These are phyloP conservation scores for Penicillium samsonianum DNA, from an alignment of 495 filamentous ascomycete genomes.

Conservation along the genomic window DNA sequence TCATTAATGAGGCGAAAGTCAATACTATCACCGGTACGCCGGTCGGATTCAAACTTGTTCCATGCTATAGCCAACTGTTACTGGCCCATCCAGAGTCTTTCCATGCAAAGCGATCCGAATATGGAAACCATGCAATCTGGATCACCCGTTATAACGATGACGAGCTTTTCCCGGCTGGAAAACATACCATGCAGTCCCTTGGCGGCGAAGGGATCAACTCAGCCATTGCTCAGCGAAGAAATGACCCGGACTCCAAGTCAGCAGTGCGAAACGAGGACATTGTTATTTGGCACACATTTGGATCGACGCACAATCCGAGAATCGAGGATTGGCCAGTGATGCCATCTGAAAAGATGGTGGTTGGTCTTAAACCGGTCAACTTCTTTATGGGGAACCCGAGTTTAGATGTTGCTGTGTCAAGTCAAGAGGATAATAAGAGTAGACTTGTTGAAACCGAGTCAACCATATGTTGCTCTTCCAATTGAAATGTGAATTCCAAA, in stretches of 20 bases:
- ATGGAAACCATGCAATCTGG: slow-evolving; percentile 75
- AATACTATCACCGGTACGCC: slow-evolving; percentile 74
- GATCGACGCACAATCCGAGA: slow-evolving; percentile 60
- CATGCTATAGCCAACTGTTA: slow-evolving; percentile 73
- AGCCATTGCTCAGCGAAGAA: slow-evolving; percentile 17
- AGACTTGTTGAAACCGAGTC: slow-evolving; percentile 22
- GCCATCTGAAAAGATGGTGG: slow-evolving; percentile 47
- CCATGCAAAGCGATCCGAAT: slow-evolving; percentile 76
- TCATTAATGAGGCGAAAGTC: slow-evolving; percentile 67
- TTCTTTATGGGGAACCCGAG: slow-evolving; percentile 74
- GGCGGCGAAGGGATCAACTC: slow-evolving; percentile 50
- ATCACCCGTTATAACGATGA: slow-evolving; percentile 73
- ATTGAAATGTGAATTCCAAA: too few species aligned
- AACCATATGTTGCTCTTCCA: not conserved
- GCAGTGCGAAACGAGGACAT: slow-evolving; percentile 52
- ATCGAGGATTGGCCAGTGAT: slow-evolving; percentile 69
- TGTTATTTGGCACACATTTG: slow-evolving; percentile 56
- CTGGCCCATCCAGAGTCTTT: slow-evolving; percentile 68
- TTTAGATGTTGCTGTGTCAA: slow-evolving; percentile 36
- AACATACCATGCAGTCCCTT: slow-evolving; percentile 80
- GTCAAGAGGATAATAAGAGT: slow-evolving; percentile 35
- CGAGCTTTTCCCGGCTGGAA: slow-evolving; percentile 76
- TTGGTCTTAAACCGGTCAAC: slow-evolving; percentile 66
- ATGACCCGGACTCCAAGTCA: slow-evolving; percentile 26
- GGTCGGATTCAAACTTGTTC: slow-evolving; percentile 75